A percentile compares a stretch with the other conserved stretches of the same genome.
phyloP scores from a whole-genome alignment of 2,329 filamentous ascomycete genomes.

The Alternaria gaisen region DNA sequence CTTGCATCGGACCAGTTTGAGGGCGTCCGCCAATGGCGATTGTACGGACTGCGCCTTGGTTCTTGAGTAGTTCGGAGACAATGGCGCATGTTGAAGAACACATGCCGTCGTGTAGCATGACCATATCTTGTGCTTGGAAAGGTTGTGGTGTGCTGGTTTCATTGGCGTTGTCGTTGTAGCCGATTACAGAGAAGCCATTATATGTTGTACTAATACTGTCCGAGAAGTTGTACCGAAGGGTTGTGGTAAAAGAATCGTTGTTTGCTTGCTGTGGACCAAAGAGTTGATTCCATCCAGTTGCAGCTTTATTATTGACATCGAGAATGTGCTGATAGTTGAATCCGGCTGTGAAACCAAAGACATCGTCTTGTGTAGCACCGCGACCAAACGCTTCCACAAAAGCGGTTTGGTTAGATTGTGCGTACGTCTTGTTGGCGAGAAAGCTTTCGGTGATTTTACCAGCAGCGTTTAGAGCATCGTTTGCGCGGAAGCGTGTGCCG shows the following conservation, averaged over 20 bases:
- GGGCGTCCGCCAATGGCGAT: slow-evolving; percentile 56
- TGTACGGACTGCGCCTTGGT: slow-evolving; percentile 55
- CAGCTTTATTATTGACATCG: slow-evolving; percentile 39
- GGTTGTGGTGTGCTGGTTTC: slow-evolving; percentile 45
- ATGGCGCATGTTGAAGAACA: slow-evolving; percentile 59
- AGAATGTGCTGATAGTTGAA: slow-evolving; percentile 49
- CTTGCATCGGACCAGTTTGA: slow-evolving; percentile 54
- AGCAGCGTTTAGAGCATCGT: slow-evolving; percentile 50
- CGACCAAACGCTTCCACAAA: slow-evolving; percentile 39
- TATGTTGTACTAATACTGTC: slow-evolving; percentile 43
- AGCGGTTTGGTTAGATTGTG: slow-evolving; percentile 39
- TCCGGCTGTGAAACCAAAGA: slow-evolving; percentile 34
- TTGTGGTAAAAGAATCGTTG: slow-evolving; percentile 47
- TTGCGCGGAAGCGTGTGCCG: slow-evolving; percentile 58
- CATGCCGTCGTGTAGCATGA: slow-evolving; percentile 57
- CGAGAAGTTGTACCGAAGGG: slow-evolving; percentile 50
- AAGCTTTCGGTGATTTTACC: slow-evolving; percentile 47
- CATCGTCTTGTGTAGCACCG: slow-evolving; percentile 28
- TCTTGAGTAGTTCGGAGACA: slow-evolving; percentile 56
- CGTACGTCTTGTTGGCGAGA: slow-evolving; percentile 38
- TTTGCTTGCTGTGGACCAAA: slow-evolving; percentile 47
- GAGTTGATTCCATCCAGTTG: slow-evolving; percentile 47
- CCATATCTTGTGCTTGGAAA: slow-evolving; percentile 52
- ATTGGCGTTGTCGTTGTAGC: slow-evolving; percentile 41
- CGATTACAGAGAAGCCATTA: slow-evolving; percentile 41